Percentiles rank a stretch among this genome's conserved stretches.
These are phyloP conservation scores for Cordyceps cateniannulata DNA, from an alignment of 2,329 filamentous ascomycete genomes.

Conservation along the genomic window DNA sequence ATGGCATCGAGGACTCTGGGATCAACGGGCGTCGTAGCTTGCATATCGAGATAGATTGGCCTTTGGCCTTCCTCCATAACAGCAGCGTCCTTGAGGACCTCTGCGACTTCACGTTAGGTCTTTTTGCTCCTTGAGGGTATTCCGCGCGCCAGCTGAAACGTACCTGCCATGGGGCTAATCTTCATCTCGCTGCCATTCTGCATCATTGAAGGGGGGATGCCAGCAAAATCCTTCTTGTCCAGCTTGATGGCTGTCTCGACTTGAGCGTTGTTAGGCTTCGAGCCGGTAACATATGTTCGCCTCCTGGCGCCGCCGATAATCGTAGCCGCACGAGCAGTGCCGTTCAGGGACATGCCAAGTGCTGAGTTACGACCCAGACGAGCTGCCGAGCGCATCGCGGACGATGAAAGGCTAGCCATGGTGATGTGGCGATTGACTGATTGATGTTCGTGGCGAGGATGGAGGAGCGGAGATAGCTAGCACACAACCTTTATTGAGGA, in stretches of 20 bases:
- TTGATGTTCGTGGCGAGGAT: slow-evolving; percentile 8
- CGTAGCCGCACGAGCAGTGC: slow-evolving; percentile 24
- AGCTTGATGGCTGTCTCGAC: slow-evolving; percentile 82
- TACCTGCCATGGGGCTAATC: slow-evolving; percentile 70
- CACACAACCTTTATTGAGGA: slow-evolving; percentile 9
- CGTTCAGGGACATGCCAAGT: slow-evolving; percentile 26
- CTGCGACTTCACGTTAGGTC: slow-evolving; percentile 28
- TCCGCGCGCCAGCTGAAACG: slow-evolving; percentile 7
- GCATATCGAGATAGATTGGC: slow-evolving; percentile 97
- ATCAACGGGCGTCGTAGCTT: slow-evolving; percentile 92
- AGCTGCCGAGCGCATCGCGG: slow-evolving; percentile 69
- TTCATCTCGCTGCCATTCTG: slow-evolving; percentile 40
- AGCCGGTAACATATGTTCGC: slow-evolving; percentile 77
- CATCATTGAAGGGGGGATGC: slow-evolving; percentile 33
- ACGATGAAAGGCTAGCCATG: slow-evolving; percentile 62
- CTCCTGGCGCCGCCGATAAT: slow-evolving; percentile 24
- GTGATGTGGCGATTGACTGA: slow-evolving; percentile 17
- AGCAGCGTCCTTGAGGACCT: slow-evolving; percentile 84
- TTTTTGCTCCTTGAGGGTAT: slow-evolving; percentile 7
- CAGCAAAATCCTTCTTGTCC: slow-evolving; percentile 76
- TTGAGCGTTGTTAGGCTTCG: slow-evolving; percentile 71
- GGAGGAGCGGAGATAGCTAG: slow-evolving; percentile 7
- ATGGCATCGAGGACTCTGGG: slow-evolving; percentile 93
- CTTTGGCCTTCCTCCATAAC: slow-evolving; percentile 88
- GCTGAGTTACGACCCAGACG: slow-evolving; percentile 43